Evolutionary conservation across 2,329 filamentous ascomycete species (phyloP), one percentile per base, ranked within the genome.

Genomic region (Magnaporthiopsis poae): DNA sequence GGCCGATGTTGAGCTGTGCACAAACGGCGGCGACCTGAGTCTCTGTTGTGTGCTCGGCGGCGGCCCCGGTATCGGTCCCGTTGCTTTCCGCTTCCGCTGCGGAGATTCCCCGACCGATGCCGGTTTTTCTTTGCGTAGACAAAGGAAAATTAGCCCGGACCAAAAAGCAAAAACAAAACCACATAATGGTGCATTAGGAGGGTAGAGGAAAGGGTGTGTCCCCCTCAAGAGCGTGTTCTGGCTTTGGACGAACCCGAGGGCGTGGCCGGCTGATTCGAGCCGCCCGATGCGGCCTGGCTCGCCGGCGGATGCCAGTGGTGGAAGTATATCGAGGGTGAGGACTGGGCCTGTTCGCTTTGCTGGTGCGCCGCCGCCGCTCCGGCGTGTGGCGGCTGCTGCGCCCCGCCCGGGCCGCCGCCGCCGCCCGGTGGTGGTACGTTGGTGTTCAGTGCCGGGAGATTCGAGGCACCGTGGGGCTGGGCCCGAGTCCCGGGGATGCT

Each of bases 281-380:
- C 79, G 70, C 72, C 69, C 67, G 82, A 79, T 68, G 84, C 82
- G 69, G 82, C 80, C 76, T 90, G 84, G 69, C 86, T 84, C 29
- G 82, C 84, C 18, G 92, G 92, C 62, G 92, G 92, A 68, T 94
- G 90, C 92, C 92, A 96, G 75, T 96, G 91, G 74, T 96, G 91
- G 75, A 96, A 96, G 76, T 91, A 95, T 63, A 96, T 90, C 29
- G 88, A 90, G 0, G 89, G 87, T 60, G 90, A 91, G 25, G 86
- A 84, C 69, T 88, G 81, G 61, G 85, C 78, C 62, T 87, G 86
- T 70, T 89, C 33, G n/a, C 33, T 36, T 56, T 64, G 62, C 35
- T 33, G 21, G 21, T 64, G 62, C 7, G 33, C 62, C 36, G n/a
- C 9, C 39, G 39, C 52, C 31, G 25, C 63, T 33, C 35, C 56